Percentiles rank a stretch among this genome's conserved stretches.
These are phyloP conservation scores for Casuarina equisetifolia DNA, from an alignment of 306 rosid genomes.

Conservation along the genomic window DNA sequence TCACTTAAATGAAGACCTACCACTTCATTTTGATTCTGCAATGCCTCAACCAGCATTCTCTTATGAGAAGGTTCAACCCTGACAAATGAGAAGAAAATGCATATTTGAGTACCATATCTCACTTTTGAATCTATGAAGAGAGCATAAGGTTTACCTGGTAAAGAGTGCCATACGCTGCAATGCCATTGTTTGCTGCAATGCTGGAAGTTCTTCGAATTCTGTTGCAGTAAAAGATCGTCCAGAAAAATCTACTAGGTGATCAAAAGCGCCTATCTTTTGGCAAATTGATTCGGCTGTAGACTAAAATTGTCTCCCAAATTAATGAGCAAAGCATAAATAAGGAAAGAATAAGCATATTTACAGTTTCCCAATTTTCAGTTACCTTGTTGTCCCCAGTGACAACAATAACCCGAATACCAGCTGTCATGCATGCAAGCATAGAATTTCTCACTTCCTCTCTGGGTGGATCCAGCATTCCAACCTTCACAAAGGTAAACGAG, in stretches of 20 bases:
- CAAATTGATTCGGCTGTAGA: conserved; percentile 97
- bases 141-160: conserved; percentile 55
- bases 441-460: conserved; percentile 97
- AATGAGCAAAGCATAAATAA: conserved; percentile 24
- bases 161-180: conserved; percentile 94
- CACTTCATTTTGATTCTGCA: conserved; percentile 97
- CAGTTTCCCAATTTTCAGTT: conserved; percentile 25
- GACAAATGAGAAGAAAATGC: conserved; percentile 23
- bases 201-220: conserved; percentile 93
- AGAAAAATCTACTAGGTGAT: conserved; percentile 69
- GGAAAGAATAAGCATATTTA: conserved; percentile 8
- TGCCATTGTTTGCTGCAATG: conserved; percentile 81
- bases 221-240: conserved; percentile 88
- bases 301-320: conserved; percentile 47
- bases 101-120: conserved; percentile 1
- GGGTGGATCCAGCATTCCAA: conserved; percentile 99
- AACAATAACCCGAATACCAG: conserved; percentile 99
- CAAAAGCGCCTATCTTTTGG: conserved; percentile 96
- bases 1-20: conserved; percentile 36
- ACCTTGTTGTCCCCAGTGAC: conserved; percentile 99
- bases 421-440: conserved; percentile 91
- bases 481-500: conserved; percentile 44
- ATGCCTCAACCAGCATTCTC: conserved; percentile 96
- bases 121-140: neutral
- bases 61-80: conserved; percentile 99